Percentiles rank a stretch among this genome's conserved stretches.
Conservation (phyloP, 805 yeast species). For the Saccharomycopsis fibuligera region DNA sequence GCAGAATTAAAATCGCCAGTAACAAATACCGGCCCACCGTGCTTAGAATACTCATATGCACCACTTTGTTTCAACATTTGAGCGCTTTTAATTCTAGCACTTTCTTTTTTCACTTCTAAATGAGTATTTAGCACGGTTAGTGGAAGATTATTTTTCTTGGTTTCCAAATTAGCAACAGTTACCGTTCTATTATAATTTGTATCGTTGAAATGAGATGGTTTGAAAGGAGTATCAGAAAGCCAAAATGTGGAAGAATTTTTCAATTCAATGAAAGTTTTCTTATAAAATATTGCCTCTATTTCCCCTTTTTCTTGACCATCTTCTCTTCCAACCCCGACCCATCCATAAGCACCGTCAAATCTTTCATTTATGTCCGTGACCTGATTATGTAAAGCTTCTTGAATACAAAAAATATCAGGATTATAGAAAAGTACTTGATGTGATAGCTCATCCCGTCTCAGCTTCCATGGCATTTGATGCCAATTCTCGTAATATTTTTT, state of each 20-base stretch:
- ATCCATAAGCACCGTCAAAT: slow-evolving; percentile 26
- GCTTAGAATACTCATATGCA: slow-evolving; percentile 32
- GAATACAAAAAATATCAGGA: slow-evolving; percentile 33
- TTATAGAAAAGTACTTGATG: slow-evolving; percentile 32
- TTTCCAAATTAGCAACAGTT: slow-evolving; percentile 32
- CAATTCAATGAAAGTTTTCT: slow-evolving; percentile 28
- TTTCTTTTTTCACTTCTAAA: slow-evolving; percentile 36
- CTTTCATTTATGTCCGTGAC: slow-evolving; percentile 29
- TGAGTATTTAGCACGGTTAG: slow-evolving; percentile 38
- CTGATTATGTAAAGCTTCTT: slow-evolving; percentile 36
- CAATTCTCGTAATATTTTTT: too few relatives aligned
- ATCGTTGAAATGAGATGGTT: slow-evolving; percentile 35
- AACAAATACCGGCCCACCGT: slow-evolving; percentile 33
- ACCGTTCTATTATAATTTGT: slow-evolving; percentile 37
- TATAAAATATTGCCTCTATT: slow-evolving; percentile 37
- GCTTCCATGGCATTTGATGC: slow-evolving; percentile 34
- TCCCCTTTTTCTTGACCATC: slow-evolving; percentile 39
- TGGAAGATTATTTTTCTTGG: slow-evolving; percentile 17
- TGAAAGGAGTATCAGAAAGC: slow-evolving; percentile 37
- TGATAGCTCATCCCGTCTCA: slow-evolving; percentile 30
- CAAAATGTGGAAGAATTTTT: slow-evolving; percentile 34
- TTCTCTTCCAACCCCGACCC: slow-evolving; percentile 42
- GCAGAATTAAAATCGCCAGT: slow-evolving; percentile 42
- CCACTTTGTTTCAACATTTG: slow-evolving; percentile 30
- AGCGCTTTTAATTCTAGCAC: slow-evolving; percentile 32